phyloP scores from a whole-genome alignment of 2,329 filamentous ascomycete genomes.

The Penicillium sp. region DNA sequence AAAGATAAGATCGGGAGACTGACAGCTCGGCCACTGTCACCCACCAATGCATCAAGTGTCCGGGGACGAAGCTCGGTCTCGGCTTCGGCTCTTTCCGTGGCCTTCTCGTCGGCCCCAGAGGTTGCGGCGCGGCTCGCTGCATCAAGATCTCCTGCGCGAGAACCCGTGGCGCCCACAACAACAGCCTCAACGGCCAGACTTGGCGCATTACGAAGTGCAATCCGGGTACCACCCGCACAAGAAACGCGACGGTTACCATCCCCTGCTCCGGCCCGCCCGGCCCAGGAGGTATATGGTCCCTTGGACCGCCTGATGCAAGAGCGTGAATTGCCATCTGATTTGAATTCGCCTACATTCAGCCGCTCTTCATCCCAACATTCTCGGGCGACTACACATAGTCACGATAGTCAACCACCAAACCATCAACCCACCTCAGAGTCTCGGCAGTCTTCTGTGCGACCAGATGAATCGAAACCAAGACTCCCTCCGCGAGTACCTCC shows the following conservation, averaged over 20 bases:
- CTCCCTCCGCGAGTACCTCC: constrained; percentile 27
- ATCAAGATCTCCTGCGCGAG: constrained; percentile 26
- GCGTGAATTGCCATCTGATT: constrained; percentile 13
- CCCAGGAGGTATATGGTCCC: background rate
- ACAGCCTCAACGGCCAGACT: constrained; percentile 12
- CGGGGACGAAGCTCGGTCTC: constrained; percentile 14
- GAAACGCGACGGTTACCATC: constrained; percentile 22
- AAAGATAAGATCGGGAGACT: constrained; percentile 40
- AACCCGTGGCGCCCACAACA: constrained; percentile 12
- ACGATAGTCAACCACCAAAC: constrained; percentile 11
- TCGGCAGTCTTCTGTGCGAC: constrained; percentile 11
- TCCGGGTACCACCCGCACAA: constrained; percentile 13
- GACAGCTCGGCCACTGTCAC: constrained; percentile 22
- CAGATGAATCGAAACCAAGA: constrained; percentile 23
- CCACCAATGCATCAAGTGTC: constrained; percentile 6
- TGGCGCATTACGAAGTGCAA: constrained; percentile 20
- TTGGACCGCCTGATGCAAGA: constrained; percentile 15
- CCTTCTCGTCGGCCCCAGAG: constrained; percentile 26
- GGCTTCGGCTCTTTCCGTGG: background rate
- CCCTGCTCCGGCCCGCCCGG: constrained; percentile 26
- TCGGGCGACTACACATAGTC: constrained; percentile 7
- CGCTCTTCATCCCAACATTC: constrained; percentile 14
- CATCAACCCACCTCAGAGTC: constrained; percentile 16
- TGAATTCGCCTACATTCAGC: background rate
- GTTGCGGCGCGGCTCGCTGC: constrained; percentile 38